Evolutionary conservation across 169 alveolate genomes (phyloP).

Genomic region (Theileria parva): DNA sequence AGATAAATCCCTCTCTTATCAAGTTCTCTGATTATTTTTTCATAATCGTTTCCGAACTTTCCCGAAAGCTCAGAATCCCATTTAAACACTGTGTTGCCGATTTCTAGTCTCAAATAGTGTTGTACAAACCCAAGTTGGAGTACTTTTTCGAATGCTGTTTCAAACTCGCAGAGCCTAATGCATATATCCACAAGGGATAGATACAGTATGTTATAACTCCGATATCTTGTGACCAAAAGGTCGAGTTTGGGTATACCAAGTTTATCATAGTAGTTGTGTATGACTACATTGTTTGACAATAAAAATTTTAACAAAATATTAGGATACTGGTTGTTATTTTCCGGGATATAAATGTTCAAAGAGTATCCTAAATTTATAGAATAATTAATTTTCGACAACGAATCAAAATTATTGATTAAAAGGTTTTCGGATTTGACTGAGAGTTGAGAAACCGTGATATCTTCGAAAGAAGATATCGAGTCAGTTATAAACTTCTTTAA

Average conservation of each 20-base stretch:
- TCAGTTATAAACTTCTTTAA: slow-evolving; percentile 11
- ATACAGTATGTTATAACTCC: slow-evolving; percentile 24
- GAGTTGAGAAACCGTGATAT: background rate
- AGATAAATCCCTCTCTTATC: slow-evolving; percentile 25
- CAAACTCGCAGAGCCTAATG: slow-evolving; percentile 24
- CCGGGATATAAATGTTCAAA: background rate
- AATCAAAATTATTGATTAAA: background rate
- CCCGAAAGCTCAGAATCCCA: background rate
- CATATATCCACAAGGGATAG: slow-evolving; percentile 23
- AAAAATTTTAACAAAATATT: slow-evolving; percentile 6
- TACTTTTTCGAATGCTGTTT: slow-evolving; percentile 7
- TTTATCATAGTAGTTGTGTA: slow-evolving; percentile 5
- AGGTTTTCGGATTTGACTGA: background rate
- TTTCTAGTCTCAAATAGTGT: slow-evolving; percentile 24
- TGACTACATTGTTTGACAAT: slow-evolving; percentile 3
- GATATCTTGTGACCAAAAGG: slow-evolving; percentile 34
- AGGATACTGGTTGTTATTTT: background rate
- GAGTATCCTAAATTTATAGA: background rate
- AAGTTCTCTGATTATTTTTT: background rate
- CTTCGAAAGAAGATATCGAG: slow-evolving; percentile 5
- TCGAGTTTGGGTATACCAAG: slow-evolving; percentile 15
- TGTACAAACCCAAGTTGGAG: slow-evolving; percentile 28
- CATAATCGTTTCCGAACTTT: too few relatives aligned
- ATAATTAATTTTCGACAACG: background rate
- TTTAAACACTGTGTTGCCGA: background rate